Evolutionary conservation across 2,329 filamentous ascomycete genomes (phyloP), one percentile per base, ranked within the genome.

Genomic region (Fusarium multiceps): DNA sequence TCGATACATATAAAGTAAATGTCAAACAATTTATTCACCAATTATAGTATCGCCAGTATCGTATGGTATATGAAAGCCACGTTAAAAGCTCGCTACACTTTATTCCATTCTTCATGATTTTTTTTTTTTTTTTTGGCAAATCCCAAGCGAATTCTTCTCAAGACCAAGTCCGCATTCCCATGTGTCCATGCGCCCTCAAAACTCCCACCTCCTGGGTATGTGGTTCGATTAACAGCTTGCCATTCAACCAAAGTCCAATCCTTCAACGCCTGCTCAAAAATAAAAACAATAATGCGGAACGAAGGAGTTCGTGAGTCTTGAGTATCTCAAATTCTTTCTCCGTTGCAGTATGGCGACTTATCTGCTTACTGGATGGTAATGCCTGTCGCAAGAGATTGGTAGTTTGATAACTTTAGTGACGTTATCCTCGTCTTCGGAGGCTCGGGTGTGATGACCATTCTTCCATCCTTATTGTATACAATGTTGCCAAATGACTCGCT

Each of bases 401-500:
- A 89, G 74, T 88, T 89, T 32, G 83, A 79, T 28, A 89, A 73
- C 74, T 88, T 89, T 14, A 89, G 79, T 20, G 87, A 89, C 34
- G 85, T 80, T 8, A 88, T 83, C 27, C 84, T 82, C 9, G 82
- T 82, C 57, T 83, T 83, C 12, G 86, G 85, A 47, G 84, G 84
- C 62, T 89, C 86, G 9, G 87, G 86, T 47, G 82, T 84, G 66
- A 88, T 85, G 50, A 87, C 82, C 77, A 88, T 82, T 56, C 85
- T 82, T 13, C 87, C 87, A 56, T 90, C 87, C 73, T 89, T 90
- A 74, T 84, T 85, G 69, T 86, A 85, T 16, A 84, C 82, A 12
- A 89, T 82, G 67, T 88, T 86, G 45, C 88, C 88, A 63, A 92
- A 89, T 3, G 85, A 88, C 55, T 92, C 89, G 14, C 86, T 83